Evolutionary conservation across 1,284 basidiomycete species (phyloP).

Genomic region (Gastroboletus turbinatus): DNA sequence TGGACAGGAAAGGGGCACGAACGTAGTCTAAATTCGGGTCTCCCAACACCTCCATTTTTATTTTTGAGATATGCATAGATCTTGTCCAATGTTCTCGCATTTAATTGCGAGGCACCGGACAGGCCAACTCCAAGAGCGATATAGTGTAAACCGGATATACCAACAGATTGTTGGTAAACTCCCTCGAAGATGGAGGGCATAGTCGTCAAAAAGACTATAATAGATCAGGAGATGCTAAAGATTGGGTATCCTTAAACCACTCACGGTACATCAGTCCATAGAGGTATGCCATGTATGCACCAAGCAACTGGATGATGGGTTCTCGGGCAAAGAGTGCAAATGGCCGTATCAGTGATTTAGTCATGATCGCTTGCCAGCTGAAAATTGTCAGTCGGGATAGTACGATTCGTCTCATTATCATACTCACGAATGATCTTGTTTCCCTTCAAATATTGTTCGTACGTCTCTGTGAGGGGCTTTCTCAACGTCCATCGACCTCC

Average conservation of each 20-base stretch:
- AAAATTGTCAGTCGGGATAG: not conserved
- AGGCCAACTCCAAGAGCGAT: constrained; percentile 51
- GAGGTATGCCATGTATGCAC: constrained; percentile 50
- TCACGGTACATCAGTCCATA: constrained; percentile 56
- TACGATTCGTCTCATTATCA: not conserved
- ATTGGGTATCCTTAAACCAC: constrained; percentile 18
- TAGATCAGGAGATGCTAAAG: constrained; percentile 10
- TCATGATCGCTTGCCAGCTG: constrained; percentile 41
- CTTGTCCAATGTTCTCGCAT: constrained; percentile 47
- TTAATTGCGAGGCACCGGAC: constrained; percentile 45
- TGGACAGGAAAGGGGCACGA: constrained; percentile 4
- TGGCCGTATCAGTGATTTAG: constrained; percentile 43
- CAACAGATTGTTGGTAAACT: constrained; percentile 47
- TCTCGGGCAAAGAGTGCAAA: constrained; percentile 48
- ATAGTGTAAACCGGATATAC: constrained; percentile 62
- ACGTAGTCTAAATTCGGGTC: constrained; percentile 47
- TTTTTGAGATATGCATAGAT: constrained; percentile 45
- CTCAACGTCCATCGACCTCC: constrained; percentile 44
- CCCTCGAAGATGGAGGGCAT: constrained; percentile 61
- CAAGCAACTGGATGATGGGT: constrained; percentile 47
- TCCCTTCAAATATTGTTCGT: constrained; percentile 45
- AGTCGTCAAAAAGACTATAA: constrained; percentile 58
- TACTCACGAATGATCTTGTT: constrained; percentile 44
- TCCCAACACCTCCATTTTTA: constrained; percentile 45
- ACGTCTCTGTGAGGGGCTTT: constrained; percentile 40